Evolutionary conservation across 257 asterid genomes (phyloP), one percentile per base, ranked within the genome.

Genomic region (Nicotiana attenuata): DNA sequence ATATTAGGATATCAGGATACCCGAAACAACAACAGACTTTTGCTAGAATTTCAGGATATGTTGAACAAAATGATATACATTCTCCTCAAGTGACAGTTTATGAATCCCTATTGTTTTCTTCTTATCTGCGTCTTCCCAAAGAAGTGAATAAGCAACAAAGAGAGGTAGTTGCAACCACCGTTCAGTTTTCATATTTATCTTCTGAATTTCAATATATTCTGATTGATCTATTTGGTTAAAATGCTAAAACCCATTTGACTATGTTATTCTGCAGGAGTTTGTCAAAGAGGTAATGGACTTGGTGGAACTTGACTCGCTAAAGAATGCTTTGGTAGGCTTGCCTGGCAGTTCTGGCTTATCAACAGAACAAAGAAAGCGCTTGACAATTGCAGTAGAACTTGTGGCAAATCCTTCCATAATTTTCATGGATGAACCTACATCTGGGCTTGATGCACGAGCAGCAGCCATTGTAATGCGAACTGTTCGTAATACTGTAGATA

Each of bases 381-480:
- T 95, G 16, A 93, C 99, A n/a, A 93, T 95, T 65, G 98, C 98
- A 3, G 98, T 93, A 77, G 99, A 95, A 85, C 97, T 95, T 67
- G 99, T 95, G 31, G 97, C 97, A 56, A 95, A 95, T 85, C 99
- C 99, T 38, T 92, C 98, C 10, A 93, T 95, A 85, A 91, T 95
- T 80, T 95, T 95, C 81, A 95, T 95, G 99, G 98, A 95, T 80
- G 99, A 95, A 85, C 99, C 99, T 10, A 95, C 99, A 65, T 93
- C 99, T 3, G 97, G 98, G 47, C 97, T 95, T 41, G 99, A 95
- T 85, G 99, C 99, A 56, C 91, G 99, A 73, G 99, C 98, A 59
- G 99, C 98, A n/a, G 99, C 99, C 77, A 95, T 95, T 81, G 98
- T 93, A 22, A 95, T 95, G 99, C 87, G 99, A 82, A 92, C 99